A percentile compares a stretch with the other conserved stretches of the same genome.
Evolutionary conservation across 306 rosid species (phyloP).

Genomic region (Glycine soja): DNA sequence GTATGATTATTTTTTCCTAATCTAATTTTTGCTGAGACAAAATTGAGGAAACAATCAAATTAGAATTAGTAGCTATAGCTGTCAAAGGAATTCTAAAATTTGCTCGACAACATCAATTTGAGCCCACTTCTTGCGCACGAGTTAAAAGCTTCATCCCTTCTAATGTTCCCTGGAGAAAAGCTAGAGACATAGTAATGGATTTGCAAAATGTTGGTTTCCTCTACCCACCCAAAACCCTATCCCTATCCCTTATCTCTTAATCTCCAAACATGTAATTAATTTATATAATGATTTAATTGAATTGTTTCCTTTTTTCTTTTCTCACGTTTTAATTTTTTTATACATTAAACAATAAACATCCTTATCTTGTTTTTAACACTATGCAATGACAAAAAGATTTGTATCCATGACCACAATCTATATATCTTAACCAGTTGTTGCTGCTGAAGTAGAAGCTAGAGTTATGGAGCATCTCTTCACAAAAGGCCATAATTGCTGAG

Average conservation of each 20-base stretch:
- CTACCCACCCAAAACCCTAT: constrained; percentile 48
- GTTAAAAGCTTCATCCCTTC: too few relatives aligned
- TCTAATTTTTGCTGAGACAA: too few relatives aligned
- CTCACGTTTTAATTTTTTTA: background rate
- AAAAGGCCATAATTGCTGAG: constrained; percentile 52
- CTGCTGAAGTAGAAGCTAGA: constrained; percentile 41
- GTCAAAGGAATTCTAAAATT: too few relatives aligned
- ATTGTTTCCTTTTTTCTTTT: constrained; percentile 2
- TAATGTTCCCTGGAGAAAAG: too few relatives aligned
- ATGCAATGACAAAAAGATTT: constrained; percentile 40
- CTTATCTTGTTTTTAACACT: constrained; percentile 44
- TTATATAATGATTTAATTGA: background rate
- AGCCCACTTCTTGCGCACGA: too few relatives aligned
- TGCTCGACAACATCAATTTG: too few relatives aligned
- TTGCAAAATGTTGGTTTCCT: constrained; percentile 44
- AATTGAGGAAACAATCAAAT: too few relatives aligned
- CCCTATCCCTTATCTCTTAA: constrained; percentile 25
- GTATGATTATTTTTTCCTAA: too few relatives aligned
- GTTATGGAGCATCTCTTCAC: constrained; percentile 30
- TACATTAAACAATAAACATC: constrained; percentile 40
- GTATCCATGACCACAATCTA: background rate
- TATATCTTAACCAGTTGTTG: constrained; percentile 3
- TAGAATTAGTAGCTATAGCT: too few relatives aligned
- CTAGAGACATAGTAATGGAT: background rate
- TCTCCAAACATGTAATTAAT: constrained; percentile 6